A percentile compares a stretch with the other conserved stretches of the same genome.
Evolutionary conservation across 352 stramenopile species (phyloP).

Genomic region (Phytophthora niederhauseri): DNA sequence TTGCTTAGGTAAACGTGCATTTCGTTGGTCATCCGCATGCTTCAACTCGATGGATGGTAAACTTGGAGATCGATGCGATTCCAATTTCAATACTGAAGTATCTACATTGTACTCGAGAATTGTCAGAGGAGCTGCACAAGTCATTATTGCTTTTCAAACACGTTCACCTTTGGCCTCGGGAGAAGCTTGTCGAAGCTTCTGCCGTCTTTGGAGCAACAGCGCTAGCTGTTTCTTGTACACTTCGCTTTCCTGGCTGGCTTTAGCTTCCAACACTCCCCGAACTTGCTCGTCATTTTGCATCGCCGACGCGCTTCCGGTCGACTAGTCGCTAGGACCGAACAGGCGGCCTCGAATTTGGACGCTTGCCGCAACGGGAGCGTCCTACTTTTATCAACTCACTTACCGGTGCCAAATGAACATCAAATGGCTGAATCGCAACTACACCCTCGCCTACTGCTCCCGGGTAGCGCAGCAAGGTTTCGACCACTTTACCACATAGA

Average conservation of each 20-base stretch:
- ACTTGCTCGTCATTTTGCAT: conserved; percentile 60
- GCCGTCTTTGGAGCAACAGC: conserved; percentile 46
- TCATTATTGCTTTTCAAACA: not conserved
- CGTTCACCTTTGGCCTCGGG: conserved; percentile 22
- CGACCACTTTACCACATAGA: conserved; percentile 50
- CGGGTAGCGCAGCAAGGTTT: conserved; percentile 42
- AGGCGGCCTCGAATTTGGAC: conserved; percentile 19
- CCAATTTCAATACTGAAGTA: not conserved
- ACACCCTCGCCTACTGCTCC: conserved; percentile 47
- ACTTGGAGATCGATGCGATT: not conserved
- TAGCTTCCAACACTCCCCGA: conserved; percentile 21
- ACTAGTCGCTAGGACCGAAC: conserved; percentile 12
- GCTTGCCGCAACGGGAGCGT: conserved; percentile 22
- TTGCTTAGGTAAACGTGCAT: conserved; percentile 21
- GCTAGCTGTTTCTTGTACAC: conserved; percentile 52
- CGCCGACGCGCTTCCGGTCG: conserved; percentile 4
- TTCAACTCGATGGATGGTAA: conserved; percentile 4
- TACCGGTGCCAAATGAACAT: conserved; percentile 46
- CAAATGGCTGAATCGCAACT: conserved; percentile 35
- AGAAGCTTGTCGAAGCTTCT: conserved; percentile 34
- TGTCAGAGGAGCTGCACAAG: not conserved
- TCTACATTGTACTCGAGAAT: conserved; percentile 5
- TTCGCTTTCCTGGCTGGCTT: conserved; percentile 32
- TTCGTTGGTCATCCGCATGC: not conserved
- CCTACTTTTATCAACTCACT: conserved; percentile 46